phyloP scores from a whole-genome alignment of 805 yeast genomes.

The Kodamaea neixiangensis region DNA sequence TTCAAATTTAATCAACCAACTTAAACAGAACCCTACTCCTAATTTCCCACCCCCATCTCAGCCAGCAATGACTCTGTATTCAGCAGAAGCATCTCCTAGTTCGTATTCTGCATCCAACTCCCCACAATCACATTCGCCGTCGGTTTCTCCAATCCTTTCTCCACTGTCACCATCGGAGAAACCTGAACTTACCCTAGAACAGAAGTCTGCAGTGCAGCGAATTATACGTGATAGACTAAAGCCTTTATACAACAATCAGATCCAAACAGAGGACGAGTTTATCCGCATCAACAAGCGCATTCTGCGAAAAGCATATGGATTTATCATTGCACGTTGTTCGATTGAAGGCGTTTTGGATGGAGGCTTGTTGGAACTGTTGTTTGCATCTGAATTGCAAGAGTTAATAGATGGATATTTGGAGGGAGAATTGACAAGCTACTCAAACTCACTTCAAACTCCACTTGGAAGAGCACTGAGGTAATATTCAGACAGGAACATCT shows the following conservation, averaged over 20 bases:
- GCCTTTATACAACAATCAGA: constrained; percentile 38
- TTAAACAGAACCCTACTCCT: constrained; percentile 9
- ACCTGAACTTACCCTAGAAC: constrained; percentile 32
- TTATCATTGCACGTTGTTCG: constrained; percentile 19
- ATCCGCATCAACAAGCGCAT: constrained; percentile 63
- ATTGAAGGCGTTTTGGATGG: constrained; percentile 11
- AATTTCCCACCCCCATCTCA: background rate
- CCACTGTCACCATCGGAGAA: constrained; percentile 12
- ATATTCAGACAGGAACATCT: no score
- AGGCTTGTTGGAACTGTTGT: constrained; percentile 1
- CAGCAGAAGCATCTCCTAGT: background rate
- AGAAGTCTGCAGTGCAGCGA: constrained; percentile 58
- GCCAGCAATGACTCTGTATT: background rate
- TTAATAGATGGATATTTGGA: constrained; percentile 28
- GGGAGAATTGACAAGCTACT: constrained; percentile 17
- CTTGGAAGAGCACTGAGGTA: background rate
- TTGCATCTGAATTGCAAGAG: constrained; percentile 16
- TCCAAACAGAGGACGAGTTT: constrained; percentile 40
- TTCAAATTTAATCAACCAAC: constrained; percentile 14
- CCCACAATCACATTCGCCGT: constrained; percentile 7
- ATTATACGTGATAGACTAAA: constrained; percentile 54
- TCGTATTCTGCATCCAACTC: constrained; percentile 1
- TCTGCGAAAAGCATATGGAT: constrained; percentile 57
- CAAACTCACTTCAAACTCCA: background rate
- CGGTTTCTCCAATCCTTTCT: constrained; percentile 10